These are phyloP conservation scores for Prunus mongolica DNA, from an alignment of 306 rosid species.

Conservation along the genomic window DNA sequence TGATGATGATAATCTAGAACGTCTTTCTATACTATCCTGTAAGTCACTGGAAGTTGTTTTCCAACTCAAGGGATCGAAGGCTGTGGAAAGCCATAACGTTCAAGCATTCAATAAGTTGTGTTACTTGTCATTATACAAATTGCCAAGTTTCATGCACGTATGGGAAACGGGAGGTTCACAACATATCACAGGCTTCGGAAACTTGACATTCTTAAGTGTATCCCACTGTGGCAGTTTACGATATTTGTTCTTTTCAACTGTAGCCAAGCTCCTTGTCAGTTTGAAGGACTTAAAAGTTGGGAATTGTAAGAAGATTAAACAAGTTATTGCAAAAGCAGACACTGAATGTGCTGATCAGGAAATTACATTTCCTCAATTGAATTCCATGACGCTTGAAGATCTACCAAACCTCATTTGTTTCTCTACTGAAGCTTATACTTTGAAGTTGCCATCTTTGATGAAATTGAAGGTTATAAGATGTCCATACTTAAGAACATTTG, in stretches of 20 bases:
- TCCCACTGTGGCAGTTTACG: rapidly evolving
- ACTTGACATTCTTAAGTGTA: not conserved
- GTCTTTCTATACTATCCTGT: rapidly evolving
- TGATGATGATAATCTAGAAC: not conserved
- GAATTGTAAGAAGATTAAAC: not conserved
- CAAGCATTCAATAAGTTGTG: not conserved
- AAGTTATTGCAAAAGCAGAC: not conserved
- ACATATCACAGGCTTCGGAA: not conserved
- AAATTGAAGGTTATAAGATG: rapidly evolving
- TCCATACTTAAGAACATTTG: not conserved
- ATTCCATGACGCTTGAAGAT: rapidly evolving
- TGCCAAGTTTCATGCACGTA: not conserved
- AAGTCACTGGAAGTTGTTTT: not conserved
- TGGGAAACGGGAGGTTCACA: not conserved
- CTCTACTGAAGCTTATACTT: not conserved
- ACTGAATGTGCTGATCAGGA: not conserved
- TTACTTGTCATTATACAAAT: rapidly evolving
- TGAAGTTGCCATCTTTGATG: not conserved
- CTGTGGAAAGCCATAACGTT: not conserved
- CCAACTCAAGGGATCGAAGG: not conserved
- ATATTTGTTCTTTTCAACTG: not conserved
- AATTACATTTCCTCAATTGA: not conserved
- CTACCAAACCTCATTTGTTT: not conserved
- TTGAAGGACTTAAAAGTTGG: rapidly evolving
- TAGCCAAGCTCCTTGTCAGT: not conserved